Base-by-base conservation (phyloP, 2,329 filamentous ascomycete species). In the Trichoderma guizhouense region DNA sequence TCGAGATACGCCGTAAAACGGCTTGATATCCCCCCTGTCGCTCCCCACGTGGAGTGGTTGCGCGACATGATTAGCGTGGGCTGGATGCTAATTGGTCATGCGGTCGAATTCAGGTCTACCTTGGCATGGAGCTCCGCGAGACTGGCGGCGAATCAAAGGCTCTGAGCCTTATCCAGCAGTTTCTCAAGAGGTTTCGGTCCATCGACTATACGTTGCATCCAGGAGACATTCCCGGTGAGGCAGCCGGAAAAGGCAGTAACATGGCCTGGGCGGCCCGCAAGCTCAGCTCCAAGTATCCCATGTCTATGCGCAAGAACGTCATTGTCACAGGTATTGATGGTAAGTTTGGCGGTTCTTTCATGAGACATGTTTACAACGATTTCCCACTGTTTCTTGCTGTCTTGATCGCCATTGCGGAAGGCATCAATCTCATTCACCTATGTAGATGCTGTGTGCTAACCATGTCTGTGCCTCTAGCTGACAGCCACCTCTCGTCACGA, bases 241-340 rank as follows among this genome's bases (percentile, higher is more conserved):
- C 91, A 64, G 89, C 91, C 69, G 91, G 91, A 72, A 93, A 93
- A 78, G 91, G 91, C 74, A 93, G 91, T 82, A 93, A 93, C 79
- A 86, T 92, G 73, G 88, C 88, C 66, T 93, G 91, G 89, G 90
- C 90, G 21, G 91, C 90, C 11, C 87, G 87, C 74, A 89, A 90
- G 79, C 84, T 91, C 66, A 90, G 89, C 78, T 86, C 87, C 76
- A 89, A 86, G 76, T 92, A 92, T 76, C 79, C 85, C 6, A 81
- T 86, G 71, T 78, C 78, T 8, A 76, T 82, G 74, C 84, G 89
- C 72, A 88, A 87, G 75, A 86, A 92, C 77, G 88, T 92, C 5
- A 86, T 93, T 62, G 84, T 93, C 71, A 93, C 91, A 0, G 89
- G 90, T 65, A 92, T 93, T 78, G 91, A 93, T 83, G 90, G 91